Percentiles rank a stretch among this genome's conserved stretches.
Conservation (phyloP, 495 filamentous ascomycete genomes). For the Beverwykella pulmonaria region DNA sequence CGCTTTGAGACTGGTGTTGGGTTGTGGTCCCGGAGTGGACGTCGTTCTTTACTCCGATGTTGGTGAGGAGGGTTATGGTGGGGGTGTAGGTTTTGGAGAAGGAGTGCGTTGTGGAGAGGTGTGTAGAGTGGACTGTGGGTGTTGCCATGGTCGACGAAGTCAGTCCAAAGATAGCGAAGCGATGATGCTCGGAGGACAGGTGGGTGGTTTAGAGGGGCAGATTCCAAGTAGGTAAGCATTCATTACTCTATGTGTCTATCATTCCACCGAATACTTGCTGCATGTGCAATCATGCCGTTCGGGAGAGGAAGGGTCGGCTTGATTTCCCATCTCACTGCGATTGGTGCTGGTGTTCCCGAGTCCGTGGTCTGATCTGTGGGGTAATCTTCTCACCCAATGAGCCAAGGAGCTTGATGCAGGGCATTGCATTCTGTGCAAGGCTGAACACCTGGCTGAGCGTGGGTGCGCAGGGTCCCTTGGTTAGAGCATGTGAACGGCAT, state of each 20-base stretch:
- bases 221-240: too few relatives aligned
- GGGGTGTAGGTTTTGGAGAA: slow-evolving; percentile 7
- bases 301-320: not conserved
- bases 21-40: slow-evolving; percentile 4
- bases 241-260: too few relatives aligned
- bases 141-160: not conserved
- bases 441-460: not conserved
- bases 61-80: slow-evolving; percentile 13
- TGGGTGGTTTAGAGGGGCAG: too few relatives aligned
- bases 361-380: not conserved
- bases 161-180: not conserved
- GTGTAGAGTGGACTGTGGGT: not conserved
- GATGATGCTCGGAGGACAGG: too few relatives aligned
- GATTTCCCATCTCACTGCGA: not conserved
- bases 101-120: not conserved
- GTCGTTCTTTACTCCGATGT: slow-evolving; percentile 13
- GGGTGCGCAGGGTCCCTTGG: not conserved
- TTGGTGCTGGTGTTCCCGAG: not conserved
- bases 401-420: not conserved
- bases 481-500: not conserved
- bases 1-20: not conserved
- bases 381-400: not conserved
- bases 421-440: not conserved
- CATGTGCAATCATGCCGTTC: not conserved
- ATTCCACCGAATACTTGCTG: too few relatives aligned